Conservation (phyloP, 1,139 yeast genomes). For the Debaryomyces fabryi region DNA sequence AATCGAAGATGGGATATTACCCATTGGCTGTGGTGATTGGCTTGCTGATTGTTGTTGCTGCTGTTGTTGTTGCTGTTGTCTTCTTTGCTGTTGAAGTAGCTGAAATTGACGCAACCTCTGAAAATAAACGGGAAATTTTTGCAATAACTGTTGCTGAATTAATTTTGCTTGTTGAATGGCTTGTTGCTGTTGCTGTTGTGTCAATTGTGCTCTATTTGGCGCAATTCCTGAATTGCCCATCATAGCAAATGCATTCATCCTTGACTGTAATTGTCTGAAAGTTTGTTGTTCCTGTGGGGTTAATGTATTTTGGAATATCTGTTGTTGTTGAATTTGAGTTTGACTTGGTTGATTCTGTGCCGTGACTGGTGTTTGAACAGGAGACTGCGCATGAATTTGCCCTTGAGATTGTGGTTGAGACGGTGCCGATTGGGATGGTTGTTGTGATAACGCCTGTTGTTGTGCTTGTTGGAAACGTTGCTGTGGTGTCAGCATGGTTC, state of each 20-base stretch:
- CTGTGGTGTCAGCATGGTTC: constrained; percentile 22
- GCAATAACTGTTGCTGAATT: constrained; percentile 47
- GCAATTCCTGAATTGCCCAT: constrained; percentile 52
- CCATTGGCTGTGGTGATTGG: constrained; percentile 15
- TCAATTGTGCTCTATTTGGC: constrained; percentile 46
- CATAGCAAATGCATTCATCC: constrained; percentile 45
- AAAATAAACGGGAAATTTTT: constrained; percentile 48
- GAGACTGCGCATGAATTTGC: neutral
- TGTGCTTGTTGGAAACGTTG: constrained; percentile 26
- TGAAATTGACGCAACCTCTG: constrained; percentile 48
- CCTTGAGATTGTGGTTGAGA: constrained; percentile 10
- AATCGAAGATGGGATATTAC: neutral
- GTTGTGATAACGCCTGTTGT: constrained; percentile 27
- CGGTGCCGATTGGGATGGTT: constrained; percentile 11
- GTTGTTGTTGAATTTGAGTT: constrained; percentile 50
- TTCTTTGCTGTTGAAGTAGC: constrained; percentile 40
- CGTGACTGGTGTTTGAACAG: constrained; percentile 3
- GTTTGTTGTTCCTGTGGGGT: constrained; percentile 48
- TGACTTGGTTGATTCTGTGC: constrained; percentile 21
- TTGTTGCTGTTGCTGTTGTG: constrained; percentile 50
- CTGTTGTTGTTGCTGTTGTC: constrained; percentile 27
- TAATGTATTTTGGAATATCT: constrained; percentile 45
- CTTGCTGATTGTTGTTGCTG: constrained; percentile 15
- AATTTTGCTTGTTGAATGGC: constrained; percentile 49
- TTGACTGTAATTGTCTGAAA: constrained; percentile 45